Evolutionary conservation across 305 asterid genomes (phyloP).

Genomic region (Withania somnifera): DNA sequence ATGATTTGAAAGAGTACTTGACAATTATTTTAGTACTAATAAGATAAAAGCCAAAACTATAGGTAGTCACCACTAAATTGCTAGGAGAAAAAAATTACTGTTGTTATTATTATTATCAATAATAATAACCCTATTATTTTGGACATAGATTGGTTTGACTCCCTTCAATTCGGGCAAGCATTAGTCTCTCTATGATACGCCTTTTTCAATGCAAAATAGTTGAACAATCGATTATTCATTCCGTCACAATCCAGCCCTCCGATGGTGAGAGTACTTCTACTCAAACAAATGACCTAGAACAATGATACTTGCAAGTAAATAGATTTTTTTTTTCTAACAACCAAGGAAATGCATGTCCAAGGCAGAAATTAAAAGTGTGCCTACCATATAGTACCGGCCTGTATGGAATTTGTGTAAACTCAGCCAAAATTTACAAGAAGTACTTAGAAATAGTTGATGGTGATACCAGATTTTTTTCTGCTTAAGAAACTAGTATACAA

Average conservation of each 20-base stretch:
- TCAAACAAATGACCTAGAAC: neutral
- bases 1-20: neutral
- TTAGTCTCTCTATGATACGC: too few species aligned
- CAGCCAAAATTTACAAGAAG: neutral
- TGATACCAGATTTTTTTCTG: neutral
- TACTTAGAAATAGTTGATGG: neutral
- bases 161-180: neutral
- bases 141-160: neutral
- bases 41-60: neutral
- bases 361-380: neutral
- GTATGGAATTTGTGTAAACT: neutral
- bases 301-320: neutral
- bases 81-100: neutral
- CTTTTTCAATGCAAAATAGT: too few species aligned
- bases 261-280: neutral
- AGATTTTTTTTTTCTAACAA: neutral
- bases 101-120: neutral
- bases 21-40: neutral
- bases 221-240: too few species aligned
- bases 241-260: rapidly evolving
- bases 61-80: neutral
- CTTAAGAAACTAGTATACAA: neutral
- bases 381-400: neutral
- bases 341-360: neutral
- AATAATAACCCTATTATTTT: too few species aligned